These are phyloP conservation scores for Fomitopsis serialis DNA, from an alignment of 768 basidiomycete genomes.

Conservation along the genomic window DNA sequence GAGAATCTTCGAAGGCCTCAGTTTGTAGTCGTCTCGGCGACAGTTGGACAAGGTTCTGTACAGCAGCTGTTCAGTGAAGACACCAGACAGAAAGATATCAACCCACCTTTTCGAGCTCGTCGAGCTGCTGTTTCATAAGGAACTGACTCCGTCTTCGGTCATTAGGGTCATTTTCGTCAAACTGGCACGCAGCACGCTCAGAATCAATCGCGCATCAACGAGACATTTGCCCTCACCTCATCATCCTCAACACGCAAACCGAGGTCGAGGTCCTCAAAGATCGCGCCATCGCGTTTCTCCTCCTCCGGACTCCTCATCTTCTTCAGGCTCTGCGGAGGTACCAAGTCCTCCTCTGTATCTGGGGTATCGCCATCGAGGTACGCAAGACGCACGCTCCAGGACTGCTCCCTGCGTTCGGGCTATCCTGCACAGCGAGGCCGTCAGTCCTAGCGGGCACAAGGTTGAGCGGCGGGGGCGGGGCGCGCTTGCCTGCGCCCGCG, in stretches of 20 bases:
- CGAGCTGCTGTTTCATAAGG: conserved; percentile 67
- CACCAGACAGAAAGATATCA: conserved; percentile 6
- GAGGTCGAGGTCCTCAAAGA: conserved; percentile 43
- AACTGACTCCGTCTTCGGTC: conserved; percentile 73
- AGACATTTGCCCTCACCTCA: conserved; percentile 16
- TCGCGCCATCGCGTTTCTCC: conserved; percentile 40
- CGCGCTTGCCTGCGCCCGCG: conserved; percentile 17
- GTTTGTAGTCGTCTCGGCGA: conserved; percentile 19
- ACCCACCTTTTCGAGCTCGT: conserved; percentile 70
- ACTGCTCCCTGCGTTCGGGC: conserved; percentile 28
- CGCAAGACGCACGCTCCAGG: conserved; percentile 36
- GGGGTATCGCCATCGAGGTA: conserved; percentile 36
- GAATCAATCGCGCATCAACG: conserved; percentile 13
- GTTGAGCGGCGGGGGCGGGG: conserved; percentile 47
- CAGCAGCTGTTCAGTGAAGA: not conserved
- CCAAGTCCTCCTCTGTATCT: conserved; percentile 15
- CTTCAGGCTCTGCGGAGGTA: not conserved
- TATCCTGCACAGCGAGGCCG: conserved; percentile 30
- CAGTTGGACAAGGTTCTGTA: conserved; percentile 20
- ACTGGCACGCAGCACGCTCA: conserved; percentile 37
- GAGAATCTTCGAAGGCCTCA: conserved; percentile 15
- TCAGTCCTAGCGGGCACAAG: conserved; percentile 28
- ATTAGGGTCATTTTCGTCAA: conserved; percentile 65
- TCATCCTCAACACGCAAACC: conserved; percentile 40
- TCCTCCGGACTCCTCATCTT: conserved; percentile 28